Percentiles rank a stretch among this genome's conserved stretches.
Conservation (phyloP, 768 basidiomycete species). For the Podaxis sp. region DNA sequence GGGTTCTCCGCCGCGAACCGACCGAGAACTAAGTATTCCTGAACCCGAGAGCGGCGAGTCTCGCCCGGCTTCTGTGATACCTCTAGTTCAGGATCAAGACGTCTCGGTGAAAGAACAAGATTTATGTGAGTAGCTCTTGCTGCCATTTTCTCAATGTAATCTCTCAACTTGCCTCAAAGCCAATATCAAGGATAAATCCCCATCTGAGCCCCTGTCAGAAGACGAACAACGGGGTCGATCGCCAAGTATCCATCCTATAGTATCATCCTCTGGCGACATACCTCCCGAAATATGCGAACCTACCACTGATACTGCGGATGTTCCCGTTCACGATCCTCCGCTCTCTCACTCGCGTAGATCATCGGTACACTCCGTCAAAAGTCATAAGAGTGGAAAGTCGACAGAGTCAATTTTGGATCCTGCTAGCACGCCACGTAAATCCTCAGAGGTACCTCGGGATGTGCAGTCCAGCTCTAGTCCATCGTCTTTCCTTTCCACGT, state of each 20-base stretch:
- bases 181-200: not conserved
- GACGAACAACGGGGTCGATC: constrained; percentile 9
- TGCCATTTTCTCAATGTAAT: not conserved
- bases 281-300: constrained; percentile 2
- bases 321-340: constrained; percentile 1
- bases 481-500: constrained; percentile 71
- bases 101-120: not conserved
- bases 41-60: constrained; percentile 18
- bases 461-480: constrained; percentile 37
- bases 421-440: constrained; percentile 35
- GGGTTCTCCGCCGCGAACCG: constrained; percentile 6
- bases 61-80: constrained; percentile 3
- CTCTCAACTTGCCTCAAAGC: not conserved
- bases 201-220: not conserved
- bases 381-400: constrained; percentile 30
- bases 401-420: constrained; percentile 20
- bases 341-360: constrained; percentile 37
- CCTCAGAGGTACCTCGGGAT: constrained; percentile 26
- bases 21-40: constrained; percentile 12
- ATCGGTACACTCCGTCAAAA: constrained; percentile 43
- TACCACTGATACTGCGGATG: not conserved
- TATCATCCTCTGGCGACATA: not conserved
- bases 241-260: not conserved
- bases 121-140: not conserved
- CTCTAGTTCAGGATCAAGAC: not conserved